phyloP scores from a whole-genome alignment of 2,329 filamentous ascomycete genomes.

The Basipetospora chlamydospora region DNA sequence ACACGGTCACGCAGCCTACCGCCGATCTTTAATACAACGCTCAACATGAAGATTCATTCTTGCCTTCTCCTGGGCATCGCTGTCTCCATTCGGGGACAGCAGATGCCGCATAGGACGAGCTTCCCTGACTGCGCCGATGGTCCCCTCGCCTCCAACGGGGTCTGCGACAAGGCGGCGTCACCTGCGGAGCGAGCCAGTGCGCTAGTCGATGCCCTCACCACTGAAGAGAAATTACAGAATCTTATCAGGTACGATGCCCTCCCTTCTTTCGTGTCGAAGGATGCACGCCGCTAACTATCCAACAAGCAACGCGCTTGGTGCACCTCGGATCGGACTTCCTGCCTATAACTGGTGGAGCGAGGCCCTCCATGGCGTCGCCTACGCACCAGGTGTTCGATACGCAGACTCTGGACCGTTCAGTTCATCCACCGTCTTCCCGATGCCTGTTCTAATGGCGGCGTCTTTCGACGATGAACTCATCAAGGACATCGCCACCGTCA shows the following conservation, averaged over 20 bases:
- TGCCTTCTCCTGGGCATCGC: background rate
- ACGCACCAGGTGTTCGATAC: constrained; percentile 33
- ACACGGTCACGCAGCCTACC: too few relatives aligned
- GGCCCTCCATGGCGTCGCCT: constrained; percentile 46
- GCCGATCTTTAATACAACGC: too few relatives aligned
- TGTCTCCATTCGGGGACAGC: background rate
- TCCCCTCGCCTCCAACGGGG: constrained; percentile 17
- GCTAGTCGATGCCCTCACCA: constrained; percentile 16
- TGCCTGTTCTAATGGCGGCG: constrained; percentile 46
- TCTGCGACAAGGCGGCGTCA: constrained; percentile 15
- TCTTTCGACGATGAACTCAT: constrained; percentile 51
- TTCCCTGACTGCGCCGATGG: constrained; percentile 18
- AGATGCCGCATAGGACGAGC: background rate
- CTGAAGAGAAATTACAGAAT: constrained; percentile 18
- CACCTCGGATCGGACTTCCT: constrained; percentile 39
- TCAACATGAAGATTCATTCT: background rate
- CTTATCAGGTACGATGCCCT: constrained; percentile 15
- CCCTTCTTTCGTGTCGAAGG: constrained; percentile 6
- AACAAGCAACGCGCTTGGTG: constrained; percentile 24
- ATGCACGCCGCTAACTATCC: constrained; percentile 1
- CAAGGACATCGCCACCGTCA: constrained; percentile 36
- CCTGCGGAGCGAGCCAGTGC: constrained; percentile 16
- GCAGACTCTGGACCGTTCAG: constrained; percentile 33
- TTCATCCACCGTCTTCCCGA: constrained; percentile 50
- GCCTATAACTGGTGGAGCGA: constrained; percentile 48